phyloP scores from a whole-genome alignment of 495 filamentous ascomycete species.

The Platismatia glauca region DNA sequence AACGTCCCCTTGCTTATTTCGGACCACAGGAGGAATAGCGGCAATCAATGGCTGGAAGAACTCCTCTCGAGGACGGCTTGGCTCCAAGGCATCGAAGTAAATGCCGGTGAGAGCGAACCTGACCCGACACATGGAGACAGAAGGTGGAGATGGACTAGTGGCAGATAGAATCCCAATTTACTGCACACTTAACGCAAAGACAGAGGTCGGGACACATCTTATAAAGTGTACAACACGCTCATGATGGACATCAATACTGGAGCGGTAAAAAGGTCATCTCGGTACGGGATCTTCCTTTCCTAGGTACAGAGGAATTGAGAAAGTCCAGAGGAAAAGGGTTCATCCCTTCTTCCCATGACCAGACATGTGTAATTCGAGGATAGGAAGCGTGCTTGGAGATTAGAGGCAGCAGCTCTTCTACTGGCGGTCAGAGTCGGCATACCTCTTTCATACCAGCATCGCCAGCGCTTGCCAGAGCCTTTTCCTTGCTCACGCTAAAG shows the following conservation, averaged over 20 bases:
- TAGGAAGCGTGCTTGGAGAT: neutral
- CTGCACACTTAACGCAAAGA: slow-evolving; percentile 2
- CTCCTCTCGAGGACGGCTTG: slow-evolving; percentile 7
- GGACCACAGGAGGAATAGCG: neutral
- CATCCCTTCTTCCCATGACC: neutral
- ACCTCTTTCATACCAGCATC: too few species aligned
- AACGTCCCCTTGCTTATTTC: neutral
- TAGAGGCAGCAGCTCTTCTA: neutral
- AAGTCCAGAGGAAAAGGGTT: neutral
- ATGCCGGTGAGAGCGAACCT: slow-evolving; percentile 12
- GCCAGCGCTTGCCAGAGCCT: too few species aligned
- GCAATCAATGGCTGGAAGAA: slow-evolving; percentile 4
- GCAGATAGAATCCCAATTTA: neutral
- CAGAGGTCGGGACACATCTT: neutral
- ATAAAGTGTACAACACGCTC: neutral
- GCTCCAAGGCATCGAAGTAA: slow-evolving; percentile 14
- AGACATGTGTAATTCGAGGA: neutral
- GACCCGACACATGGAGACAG: slow-evolving; percentile 12
- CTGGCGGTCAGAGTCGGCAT: neutral
- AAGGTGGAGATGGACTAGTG: neutral
- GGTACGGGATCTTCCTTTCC: neutral
- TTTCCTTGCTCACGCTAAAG: too few species aligned
- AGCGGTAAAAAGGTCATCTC: neutral
- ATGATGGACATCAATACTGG: neutral
- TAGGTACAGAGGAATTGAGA: neutral